Evolutionary conservation across 163 green algal species (phyloP).

Genomic region (Prototheca stagnorum): DNA sequence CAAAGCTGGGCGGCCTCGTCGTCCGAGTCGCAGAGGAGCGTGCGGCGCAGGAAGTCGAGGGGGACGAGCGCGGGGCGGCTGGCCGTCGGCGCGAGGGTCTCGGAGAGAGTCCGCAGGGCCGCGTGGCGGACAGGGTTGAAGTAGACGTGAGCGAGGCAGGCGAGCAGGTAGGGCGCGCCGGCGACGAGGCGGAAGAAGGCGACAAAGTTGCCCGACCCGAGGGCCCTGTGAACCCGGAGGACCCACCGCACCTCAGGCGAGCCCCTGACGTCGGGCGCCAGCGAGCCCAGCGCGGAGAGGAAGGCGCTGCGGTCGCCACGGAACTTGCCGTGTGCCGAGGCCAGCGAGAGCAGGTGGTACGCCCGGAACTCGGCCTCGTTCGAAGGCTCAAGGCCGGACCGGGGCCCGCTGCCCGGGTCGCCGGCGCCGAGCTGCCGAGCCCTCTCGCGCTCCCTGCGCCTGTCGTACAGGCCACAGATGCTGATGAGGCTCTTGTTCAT

Average conservation of each 20-base stretch:
- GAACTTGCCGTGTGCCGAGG: constrained; percentile 55
- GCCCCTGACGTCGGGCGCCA: constrained; percentile 14
- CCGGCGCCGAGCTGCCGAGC: background rate
- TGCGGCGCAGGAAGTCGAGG: constrained; percentile 7
- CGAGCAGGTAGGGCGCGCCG: constrained; percentile 34
- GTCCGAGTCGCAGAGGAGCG: constrained; percentile 3
- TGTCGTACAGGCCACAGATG: constrained; percentile 54
- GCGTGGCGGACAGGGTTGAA: constrained; percentile 5
- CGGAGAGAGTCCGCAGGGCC: constrained; percentile 7
- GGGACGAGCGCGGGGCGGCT: background rate
- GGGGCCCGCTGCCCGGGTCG: background rate
- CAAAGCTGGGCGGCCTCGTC: constrained; percentile 1
- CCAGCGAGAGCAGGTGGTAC: constrained; percentile 53
- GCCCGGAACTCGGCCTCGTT: constrained; percentile 50
- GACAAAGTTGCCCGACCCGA: constrained; percentile 25
- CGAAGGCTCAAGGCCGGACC: background rate
- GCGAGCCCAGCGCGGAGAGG: constrained; percentile 15
- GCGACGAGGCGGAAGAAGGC: constrained; percentile 30
- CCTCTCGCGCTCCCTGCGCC: constrained; percentile 3
- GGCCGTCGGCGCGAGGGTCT: constrained; percentile 5
- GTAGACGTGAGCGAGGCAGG: constrained; percentile 30
- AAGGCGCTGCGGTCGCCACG: constrained; percentile 22
- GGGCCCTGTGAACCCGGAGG: constrained; percentile 4
- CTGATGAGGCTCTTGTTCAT: constrained; percentile 61
- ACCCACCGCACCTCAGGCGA: background rate